These are phyloP conservation scores for Verticillium tricorpus DNA, from an alignment of 2,329 filamentous ascomycete genomes.

Conservation along the genomic window DNA sequence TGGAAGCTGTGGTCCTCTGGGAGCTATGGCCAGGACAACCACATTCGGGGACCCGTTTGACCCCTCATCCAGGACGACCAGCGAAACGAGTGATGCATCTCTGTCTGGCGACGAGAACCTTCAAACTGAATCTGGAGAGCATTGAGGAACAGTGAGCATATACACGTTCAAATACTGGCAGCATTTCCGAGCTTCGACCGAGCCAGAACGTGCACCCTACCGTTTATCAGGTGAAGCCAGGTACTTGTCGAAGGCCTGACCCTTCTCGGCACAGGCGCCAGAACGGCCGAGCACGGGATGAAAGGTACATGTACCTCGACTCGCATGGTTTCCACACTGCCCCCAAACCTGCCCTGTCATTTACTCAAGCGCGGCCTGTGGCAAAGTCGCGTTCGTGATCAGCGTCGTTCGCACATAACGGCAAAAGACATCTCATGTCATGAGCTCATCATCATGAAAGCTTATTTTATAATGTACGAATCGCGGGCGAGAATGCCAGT, in stretches of 20 bases:
- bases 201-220: background rate
- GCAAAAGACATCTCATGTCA: slow-evolving; percentile 1
- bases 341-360: slow-evolving; percentile 1
- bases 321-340: background rate
- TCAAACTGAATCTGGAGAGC: background rate
- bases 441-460: slow-evolving; percentile 6
- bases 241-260: slow-evolving; percentile 1
- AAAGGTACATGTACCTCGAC: background rate
- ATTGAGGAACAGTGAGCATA: background rate
- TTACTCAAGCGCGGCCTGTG: slow-evolving; percentile 3
- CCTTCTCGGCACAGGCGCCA: slow-evolving; percentile 5
- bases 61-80: background rate
- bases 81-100: background rate
- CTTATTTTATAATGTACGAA: slow-evolving; percentile 4
- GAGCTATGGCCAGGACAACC: slow-evolving; percentile 11
- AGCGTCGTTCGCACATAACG: background rate
- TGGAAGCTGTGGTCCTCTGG: background rate
- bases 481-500: background rate
- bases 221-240: background rate
- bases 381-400: slow-evolving; percentile 6
- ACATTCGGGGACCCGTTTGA: background rate
- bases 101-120: background rate
- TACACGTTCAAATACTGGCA: background rate
- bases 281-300: background rate
- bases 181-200: background rate